Base-by-base conservation (phyloP, 768 basidiomycete genomes). In the Lactarius pseudohatsudake region DNA sequence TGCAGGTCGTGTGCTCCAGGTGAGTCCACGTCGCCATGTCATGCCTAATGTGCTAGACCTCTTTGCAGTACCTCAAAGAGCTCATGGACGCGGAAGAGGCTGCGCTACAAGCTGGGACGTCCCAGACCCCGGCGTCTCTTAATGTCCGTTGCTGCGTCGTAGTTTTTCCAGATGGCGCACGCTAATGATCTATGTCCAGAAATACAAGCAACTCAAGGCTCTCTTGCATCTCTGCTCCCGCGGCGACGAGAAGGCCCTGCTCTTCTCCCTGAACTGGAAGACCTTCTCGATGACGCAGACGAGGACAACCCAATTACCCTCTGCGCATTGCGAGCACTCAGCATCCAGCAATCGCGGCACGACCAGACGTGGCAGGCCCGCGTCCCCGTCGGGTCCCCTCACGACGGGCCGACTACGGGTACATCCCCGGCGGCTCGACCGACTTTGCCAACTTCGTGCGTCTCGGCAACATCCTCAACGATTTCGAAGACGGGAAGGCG, bases 251-350 rank as follows among this genome's bases (percentile, higher is more conserved):
- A 66, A 20, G 64, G 60, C 40, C 57, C 57, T 11, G 36, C 16
- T 3, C 70, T 71, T 16, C 40, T 28, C 11, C 28, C 70, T 20
- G 62, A 63, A 20, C 59, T 71, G 8, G 64, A 66, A 30, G 70
- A 70, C 18, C 61, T 69, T n/a, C 70, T 71, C 59, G 65, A 69
- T 47, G 68, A 66, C 9, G 57, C 53, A 26, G 69, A 70, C 15
- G 55, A 53, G 2, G 53, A 69, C 16, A 59, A 58, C 34, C 62
- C 67, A 10, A 36, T 66, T 11, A 62, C 68, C 6, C 70, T 71
- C 36, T 36, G 64, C n/a, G 40, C 64, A 18, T 58, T 71, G 57
- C 68, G 68, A n/a, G n/a, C 38, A 15, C 43, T 62, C 56, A 40
- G 68, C 36, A 62, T 71, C 32, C 43, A 40, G 13, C 38, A 62